Evolutionary conservation across 495 filamentous ascomycete genomes (phyloP).

Genomic region (Penicillium cosmopolitanum): DNA sequence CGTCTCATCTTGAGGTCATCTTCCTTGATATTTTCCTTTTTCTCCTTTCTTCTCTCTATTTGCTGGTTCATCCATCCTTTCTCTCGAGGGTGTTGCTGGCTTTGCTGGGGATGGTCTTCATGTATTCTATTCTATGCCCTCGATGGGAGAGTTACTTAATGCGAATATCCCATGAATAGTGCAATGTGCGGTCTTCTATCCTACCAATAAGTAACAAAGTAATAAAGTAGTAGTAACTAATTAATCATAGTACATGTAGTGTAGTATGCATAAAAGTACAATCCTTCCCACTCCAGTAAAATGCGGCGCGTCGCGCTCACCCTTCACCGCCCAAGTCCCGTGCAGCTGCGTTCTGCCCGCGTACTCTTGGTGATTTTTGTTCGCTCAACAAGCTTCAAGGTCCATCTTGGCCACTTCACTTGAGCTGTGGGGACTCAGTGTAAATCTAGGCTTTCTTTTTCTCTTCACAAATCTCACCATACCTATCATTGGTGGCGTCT

Average conservation of each 20-base stretch:
- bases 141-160: conserved; percentile 30
- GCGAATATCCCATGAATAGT: conserved; percentile 19
- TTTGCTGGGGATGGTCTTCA: conserved; percentile 31
- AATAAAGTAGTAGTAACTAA: too few species aligned
- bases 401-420: not conserved
- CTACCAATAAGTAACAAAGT: not conserved
- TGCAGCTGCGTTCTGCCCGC: conserved; percentile 21
- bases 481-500: not conserved
- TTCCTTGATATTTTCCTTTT: conserved; percentile 22
- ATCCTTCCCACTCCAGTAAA: conserved; percentile 21
- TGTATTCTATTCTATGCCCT: conserved; percentile 36
- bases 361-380: conserved; percentile 25
- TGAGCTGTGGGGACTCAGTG: not conserved
- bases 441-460: not conserved
- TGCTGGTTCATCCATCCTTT: conserved; percentile 16
- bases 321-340: conserved; percentile 17
- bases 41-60: conserved; percentile 17
- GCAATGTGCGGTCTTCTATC: not conserved
- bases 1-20: conserved; percentile 19
- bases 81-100: conserved; percentile 14
- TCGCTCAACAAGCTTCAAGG: not conserved
- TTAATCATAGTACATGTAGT: too few species aligned
- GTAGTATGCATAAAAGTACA: too few species aligned
- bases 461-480: not conserved
- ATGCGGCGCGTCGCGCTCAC: conserved; percentile 30